These are phyloP conservation scores for Ceratobasidium sp. DNA, from an alignment of 1,284 basidiomycete species.

Conservation along the genomic window DNA sequence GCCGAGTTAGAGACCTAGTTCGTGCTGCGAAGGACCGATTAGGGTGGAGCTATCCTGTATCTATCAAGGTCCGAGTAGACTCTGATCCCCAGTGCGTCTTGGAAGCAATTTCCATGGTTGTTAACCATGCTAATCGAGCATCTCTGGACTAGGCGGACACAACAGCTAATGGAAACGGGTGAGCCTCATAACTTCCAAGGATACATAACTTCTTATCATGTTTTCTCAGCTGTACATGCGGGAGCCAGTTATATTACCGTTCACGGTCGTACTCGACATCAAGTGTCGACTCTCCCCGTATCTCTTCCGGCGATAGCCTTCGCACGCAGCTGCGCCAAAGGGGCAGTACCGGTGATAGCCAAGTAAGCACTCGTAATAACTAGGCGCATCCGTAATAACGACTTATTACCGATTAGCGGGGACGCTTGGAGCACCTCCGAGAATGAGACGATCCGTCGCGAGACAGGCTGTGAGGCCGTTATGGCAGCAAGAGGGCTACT, in stretches of 20 bases:
- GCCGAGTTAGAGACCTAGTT: constrained; percentile 65
- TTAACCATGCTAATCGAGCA: not conserved
- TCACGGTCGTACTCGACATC: constrained; percentile 70
- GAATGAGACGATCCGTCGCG: constrained; percentile 61
- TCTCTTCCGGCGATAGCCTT: constrained; percentile 65
- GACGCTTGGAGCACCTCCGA: constrained; percentile 68
- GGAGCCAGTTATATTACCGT: constrained; percentile 63
- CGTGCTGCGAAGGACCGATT: constrained; percentile 65
- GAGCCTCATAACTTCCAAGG: not conserved
- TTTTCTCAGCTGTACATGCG: constrained; percentile 59
- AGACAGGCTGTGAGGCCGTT: constrained; percentile 66
- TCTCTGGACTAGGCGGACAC: constrained; percentile 60
- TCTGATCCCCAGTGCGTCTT: constrained; percentile 61
- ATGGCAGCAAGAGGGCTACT: constrained; percentile 72
- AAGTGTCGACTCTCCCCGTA: constrained; percentile 67
- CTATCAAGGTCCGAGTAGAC: constrained; percentile 72
- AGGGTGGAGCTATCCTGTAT: constrained; percentile 68
- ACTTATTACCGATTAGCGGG: constrained; percentile 54
- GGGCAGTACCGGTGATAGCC: constrained; percentile 66
- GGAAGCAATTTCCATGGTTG: not conserved
- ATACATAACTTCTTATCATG: not conserved
- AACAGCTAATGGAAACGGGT: constrained; percentile 64
- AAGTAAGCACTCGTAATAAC: constrained; percentile 56
- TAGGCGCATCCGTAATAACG: not conserved
- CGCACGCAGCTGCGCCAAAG: constrained; percentile 65